Percentiles rank a stretch among this genome's conserved stretches.
These are phyloP conservation scores for Paspalum vaginatum DNA, from an alignment of 176 grass and related monocot genomes.

Conservation along the genomic window DNA sequence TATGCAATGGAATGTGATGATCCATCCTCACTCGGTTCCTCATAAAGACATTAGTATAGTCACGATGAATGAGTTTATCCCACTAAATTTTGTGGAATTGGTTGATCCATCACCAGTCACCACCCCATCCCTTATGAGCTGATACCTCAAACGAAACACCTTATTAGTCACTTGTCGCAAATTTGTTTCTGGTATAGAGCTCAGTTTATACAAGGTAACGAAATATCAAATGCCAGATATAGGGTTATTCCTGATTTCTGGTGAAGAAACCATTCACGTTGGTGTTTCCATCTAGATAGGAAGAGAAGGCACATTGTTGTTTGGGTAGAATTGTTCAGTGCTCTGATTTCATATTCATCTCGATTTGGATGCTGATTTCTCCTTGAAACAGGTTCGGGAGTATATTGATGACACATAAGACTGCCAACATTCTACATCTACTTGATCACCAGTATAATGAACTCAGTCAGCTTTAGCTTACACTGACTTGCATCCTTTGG, in stretches of 20 bases:
- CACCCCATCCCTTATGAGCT: no score
- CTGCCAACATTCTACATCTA: constrained; percentile 80
- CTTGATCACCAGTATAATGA: constrained; percentile 91
- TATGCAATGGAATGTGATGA: no score
- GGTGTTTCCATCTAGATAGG: background rate
- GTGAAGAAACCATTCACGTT: constrained; percentile 1
- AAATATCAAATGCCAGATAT: background rate
- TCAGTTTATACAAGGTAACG: background rate
- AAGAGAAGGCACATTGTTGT: background rate
- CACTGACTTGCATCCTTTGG: constrained; percentile 78
- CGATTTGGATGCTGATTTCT: constrained; percentile 27
- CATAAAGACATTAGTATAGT: no score
- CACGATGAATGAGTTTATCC: no score
- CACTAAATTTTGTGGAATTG: no score
- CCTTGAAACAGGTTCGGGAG: constrained; percentile 65
- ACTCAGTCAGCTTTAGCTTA: constrained; percentile 94
- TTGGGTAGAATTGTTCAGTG: constrained; percentile 10
- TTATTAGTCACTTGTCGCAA: no score
- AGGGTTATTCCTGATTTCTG: constrained; percentile 27
- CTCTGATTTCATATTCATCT: constrained; percentile 12
- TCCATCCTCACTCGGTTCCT: no score
- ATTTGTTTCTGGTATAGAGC: background rate
- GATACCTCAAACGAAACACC: no score
- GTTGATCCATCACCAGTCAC: no score
- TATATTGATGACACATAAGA: constrained; percentile 97